Evolutionary conservation across 768 basidiomycete species (phyloP).

Genomic region (Leccinum subgranulosum): DNA sequence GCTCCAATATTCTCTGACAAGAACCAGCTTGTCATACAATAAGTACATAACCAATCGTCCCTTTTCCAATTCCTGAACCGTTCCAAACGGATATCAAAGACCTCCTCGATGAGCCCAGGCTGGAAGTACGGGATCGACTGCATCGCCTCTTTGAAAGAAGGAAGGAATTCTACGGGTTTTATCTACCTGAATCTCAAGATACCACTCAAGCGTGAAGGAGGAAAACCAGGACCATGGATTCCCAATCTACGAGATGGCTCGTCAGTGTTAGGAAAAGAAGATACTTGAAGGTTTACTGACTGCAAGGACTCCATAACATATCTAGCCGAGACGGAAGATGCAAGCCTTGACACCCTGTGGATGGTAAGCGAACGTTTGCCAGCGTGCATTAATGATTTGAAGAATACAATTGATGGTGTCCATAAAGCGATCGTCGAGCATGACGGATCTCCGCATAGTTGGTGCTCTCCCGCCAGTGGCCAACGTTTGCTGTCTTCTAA

Average conservation of each 20-base stretch:
- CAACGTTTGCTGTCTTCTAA: not conserved
- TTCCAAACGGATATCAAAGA: conserved; percentile 18
- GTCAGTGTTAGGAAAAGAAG: not conserved
- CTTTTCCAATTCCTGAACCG: conserved; percentile 27
- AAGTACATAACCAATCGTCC: conserved; percentile 31
- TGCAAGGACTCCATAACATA: conserved; percentile 26
- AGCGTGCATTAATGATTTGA: not conserved
- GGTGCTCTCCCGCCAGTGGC: not conserved
- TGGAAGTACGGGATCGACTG: conserved; percentile 8
- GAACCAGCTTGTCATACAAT: conserved; percentile 27
- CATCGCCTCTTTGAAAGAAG: conserved; percentile 2
- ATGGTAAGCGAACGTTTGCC: not conserved
- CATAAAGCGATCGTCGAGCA: conserved; percentile 19
- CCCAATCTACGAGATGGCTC: conserved; percentile 13
- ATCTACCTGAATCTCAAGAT: conserved; percentile 3
- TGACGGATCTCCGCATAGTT: conserved; percentile 6
- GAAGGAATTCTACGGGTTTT: conserved; percentile 5
- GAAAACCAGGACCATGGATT: conserved; percentile 10
- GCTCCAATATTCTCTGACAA: conserved; percentile 7
- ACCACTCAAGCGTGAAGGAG: not conserved
- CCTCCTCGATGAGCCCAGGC: conserved; percentile 12
- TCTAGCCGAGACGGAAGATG: conserved; percentile 9
- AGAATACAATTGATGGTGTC: conserved; percentile 24
- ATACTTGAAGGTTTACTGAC: conserved; percentile 17
- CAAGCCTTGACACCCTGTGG: conserved; percentile 10